A percentile compares a stretch with the other conserved stretches of the same genome.
Evolutionary conservation across 768 basidiomycete species (phyloP).

Genomic region (Suillus paluster): DNA sequence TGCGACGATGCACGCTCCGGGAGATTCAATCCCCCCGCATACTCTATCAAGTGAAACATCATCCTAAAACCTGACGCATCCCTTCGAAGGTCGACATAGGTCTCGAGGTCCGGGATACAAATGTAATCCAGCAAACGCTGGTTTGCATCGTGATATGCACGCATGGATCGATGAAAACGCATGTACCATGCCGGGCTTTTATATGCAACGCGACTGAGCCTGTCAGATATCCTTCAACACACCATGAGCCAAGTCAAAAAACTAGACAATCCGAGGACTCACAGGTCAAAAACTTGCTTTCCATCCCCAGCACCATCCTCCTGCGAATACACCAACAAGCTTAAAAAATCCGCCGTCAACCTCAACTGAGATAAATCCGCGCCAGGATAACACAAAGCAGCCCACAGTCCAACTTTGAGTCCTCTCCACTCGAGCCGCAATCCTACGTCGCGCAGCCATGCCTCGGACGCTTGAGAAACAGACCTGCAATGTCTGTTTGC

Average conservation of each 20-base stretch:
- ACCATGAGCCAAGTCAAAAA: conserved; percentile 5
- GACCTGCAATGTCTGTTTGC: conserved; percentile 32
- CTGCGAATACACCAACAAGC: conserved; percentile 41
- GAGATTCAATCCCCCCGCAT: conserved; percentile 50
- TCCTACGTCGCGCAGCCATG: conserved; percentile 29
- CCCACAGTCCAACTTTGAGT: conserved; percentile 54
- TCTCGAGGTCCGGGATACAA: conserved; percentile 46
- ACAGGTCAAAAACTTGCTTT: conserved; percentile 23
- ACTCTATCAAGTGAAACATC: conserved; percentile 56
- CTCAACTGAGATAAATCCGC: conserved; percentile 61
- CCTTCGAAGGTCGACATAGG: conserved; percentile 51
- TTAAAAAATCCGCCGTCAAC: conserved; percentile 54
- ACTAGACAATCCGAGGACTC: conserved; percentile 24
- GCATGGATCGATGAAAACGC: conserved; percentile 44
- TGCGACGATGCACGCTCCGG: conserved; percentile 34
- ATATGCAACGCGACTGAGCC: conserved; percentile 39
- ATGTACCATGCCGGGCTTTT: conserved; percentile 45
- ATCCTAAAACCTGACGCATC: conserved; percentile 53
- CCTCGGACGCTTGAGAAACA: conserved; percentile 33
- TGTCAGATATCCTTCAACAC: conserved; percentile 41
- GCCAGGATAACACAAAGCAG: conserved; percentile 60
- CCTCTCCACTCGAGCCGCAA: conserved; percentile 25
- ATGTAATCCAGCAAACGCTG: conserved; percentile 27
- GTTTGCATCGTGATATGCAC: conserved; percentile 38
- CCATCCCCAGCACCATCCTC: conserved; percentile 18